These are phyloP conservation scores for Rhamnella rubrinervis DNA, from an alignment of 331 rosid species.

Conservation along the genomic window DNA sequence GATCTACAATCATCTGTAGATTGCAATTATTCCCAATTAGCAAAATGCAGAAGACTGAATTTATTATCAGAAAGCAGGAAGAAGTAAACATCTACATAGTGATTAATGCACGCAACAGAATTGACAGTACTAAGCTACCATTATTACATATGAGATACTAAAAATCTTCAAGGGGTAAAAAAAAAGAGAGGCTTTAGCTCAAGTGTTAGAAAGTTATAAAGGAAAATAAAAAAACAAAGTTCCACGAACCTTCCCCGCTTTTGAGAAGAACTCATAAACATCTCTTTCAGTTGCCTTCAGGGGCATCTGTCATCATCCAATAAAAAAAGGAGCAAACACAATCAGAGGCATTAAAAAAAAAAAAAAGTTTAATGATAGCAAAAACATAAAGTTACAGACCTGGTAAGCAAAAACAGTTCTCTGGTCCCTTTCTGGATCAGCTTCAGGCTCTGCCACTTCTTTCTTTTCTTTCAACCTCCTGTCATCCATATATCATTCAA, in stretches of 20 bases:
- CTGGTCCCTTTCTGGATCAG: constrained; percentile 99
- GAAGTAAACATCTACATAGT: not conserved
- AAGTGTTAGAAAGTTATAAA: not conserved
- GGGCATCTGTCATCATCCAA: constrained; percentile 72
- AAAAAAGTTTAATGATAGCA: not conserved
- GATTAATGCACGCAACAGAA: constrained; percentile 20
- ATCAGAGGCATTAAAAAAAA: constrained; percentile 9
- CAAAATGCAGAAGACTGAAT: too few species aligned
- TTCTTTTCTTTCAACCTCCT: constrained; percentile 94
- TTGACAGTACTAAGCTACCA: constrained; percentile 14
- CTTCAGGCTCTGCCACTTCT: constrained; percentile 88
- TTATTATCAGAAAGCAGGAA: constrained; percentile 2
- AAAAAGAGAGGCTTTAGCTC: too few species aligned
- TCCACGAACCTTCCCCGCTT: constrained; percentile 91
- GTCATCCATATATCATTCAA: constrained; percentile 27
- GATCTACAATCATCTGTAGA: constrained; percentile 23
- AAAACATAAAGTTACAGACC: constrained; percentile 40
- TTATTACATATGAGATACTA: constrained; percentile 2
- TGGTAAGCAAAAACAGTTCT: constrained; percentile 98
- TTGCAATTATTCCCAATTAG: constrained; percentile 2
- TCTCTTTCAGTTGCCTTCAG: constrained; percentile 93
- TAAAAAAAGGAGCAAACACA: not conserved
- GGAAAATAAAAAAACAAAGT: not conserved
- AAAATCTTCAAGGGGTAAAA: not conserved
- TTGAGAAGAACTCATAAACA: constrained; percentile 86